A percentile compares a stretch with the other conserved stretches of the same genome.
Conservation (phyloP, 495 filamentous ascomycete species). For the Trichocladium uniseriatum region DNA sequence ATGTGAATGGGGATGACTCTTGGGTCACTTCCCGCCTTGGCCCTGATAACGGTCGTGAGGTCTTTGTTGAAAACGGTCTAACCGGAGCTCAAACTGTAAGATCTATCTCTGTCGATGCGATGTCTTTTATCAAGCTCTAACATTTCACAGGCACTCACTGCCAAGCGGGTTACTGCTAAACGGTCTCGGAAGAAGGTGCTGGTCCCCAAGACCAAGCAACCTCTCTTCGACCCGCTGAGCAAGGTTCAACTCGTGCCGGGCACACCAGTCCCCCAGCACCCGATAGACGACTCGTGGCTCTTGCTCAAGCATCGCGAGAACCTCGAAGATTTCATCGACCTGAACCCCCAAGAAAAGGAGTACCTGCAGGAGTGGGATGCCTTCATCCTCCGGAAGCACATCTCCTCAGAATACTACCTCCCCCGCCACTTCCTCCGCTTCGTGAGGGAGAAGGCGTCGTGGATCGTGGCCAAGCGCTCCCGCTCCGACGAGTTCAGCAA, state of each 20-base stretch:
- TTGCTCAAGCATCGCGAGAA: slow-evolving; percentile 43
- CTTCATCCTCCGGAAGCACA: slow-evolving; percentile 36
- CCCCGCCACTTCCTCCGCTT: slow-evolving; percentile 38
- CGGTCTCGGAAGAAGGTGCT: slow-evolving; percentile 20
- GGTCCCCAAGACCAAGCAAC: slow-evolving; percentile 41
- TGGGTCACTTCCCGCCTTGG: slow-evolving; percentile 34
- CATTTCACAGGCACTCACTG: neutral
- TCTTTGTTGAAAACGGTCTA: slow-evolving; percentile 1
- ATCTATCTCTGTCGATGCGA: too few species aligned
- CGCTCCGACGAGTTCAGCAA: slow-evolving; percentile 39
- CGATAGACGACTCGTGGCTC: slow-evolving; percentile 41
- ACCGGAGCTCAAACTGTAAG: neutral
- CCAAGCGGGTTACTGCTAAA: slow-evolving; percentile 7
- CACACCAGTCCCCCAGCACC: slow-evolving; percentile 31
- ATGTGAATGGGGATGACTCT: slow-evolving; percentile 33
- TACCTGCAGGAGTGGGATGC: slow-evolving; percentile 44
- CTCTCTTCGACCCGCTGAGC: slow-evolving; percentile 42
- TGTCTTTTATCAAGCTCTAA: neutral
- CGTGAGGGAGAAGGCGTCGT: slow-evolving; percentile 31
- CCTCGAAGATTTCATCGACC: slow-evolving; percentile 42
- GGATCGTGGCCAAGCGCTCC: slow-evolving; percentile 32
- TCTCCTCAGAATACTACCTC: slow-evolving; percentile 39
- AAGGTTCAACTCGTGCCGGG: slow-evolving; percentile 41
- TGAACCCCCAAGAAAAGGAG: slow-evolving; percentile 42
- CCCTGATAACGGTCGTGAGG: slow-evolving; percentile 26